These are phyloP conservation scores for Tripterygium wilfordii DNA, from an alignment of 177 flowering plant genomes.

Conservation along the genomic window DNA sequence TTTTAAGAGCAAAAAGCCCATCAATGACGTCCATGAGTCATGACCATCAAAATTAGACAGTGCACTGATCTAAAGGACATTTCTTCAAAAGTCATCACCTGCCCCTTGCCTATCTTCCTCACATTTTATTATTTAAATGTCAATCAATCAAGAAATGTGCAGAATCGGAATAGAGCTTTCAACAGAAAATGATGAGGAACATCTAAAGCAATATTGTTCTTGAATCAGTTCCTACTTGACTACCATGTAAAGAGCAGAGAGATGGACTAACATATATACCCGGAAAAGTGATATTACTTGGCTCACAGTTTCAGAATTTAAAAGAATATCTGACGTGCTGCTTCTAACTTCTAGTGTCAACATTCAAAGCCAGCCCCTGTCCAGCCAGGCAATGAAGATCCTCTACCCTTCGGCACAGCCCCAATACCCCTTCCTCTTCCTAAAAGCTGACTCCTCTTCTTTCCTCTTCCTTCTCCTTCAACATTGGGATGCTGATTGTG, in stretches of 20 bases:
- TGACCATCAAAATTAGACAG: no score
- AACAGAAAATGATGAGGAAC: not conserved
- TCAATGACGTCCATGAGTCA: no score
- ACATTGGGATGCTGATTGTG: slow-evolving; percentile 30
- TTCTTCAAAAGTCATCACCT: no score
- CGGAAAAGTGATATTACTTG: not conserved
- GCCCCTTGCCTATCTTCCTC: no score
- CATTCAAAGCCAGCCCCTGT: slow-evolving; percentile 98
- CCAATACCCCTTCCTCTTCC: slow-evolving; percentile 79
- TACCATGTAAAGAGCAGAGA: not conserved
- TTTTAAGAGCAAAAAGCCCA: no score
- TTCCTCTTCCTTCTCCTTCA: slow-evolving; percentile 65
- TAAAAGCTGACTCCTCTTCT: slow-evolving; percentile 50
- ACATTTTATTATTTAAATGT: no score
- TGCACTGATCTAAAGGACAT: no score
- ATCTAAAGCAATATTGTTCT: not conserved
- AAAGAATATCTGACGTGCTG: slow-evolving; percentile 5
- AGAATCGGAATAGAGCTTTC: no score
- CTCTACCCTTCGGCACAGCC: slow-evolving; percentile 67
- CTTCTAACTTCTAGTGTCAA: slow-evolving; percentile 53
- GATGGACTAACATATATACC: slow-evolving; percentile 4
- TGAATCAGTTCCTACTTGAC: not conserved
- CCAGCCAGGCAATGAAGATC: slow-evolving; percentile 70
- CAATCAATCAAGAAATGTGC: no score
- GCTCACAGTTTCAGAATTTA: not conserved